Conservation (phyloP, 768 basidiomycete genomes). For the Clitopilus passeckerianus region DNA sequence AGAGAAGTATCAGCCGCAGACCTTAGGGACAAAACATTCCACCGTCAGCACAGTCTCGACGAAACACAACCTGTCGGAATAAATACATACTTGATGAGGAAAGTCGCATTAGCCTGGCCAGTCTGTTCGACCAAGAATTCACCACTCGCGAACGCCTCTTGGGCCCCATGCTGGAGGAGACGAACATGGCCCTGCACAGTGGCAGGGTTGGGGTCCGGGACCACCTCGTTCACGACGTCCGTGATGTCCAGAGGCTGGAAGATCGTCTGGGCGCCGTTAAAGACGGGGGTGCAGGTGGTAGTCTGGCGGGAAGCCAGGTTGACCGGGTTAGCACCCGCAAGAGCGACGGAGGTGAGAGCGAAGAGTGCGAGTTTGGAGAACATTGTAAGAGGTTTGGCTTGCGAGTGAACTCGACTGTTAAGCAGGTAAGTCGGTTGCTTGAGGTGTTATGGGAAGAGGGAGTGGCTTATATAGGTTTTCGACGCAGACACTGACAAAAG, state of each 20-base stretch:
- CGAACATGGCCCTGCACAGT: slow-evolving; percentile 4
- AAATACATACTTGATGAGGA: slow-evolving; percentile 4
- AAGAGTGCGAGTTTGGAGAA: not conserved
- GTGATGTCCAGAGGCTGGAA: not conserved
- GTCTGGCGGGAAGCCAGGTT: not conserved
- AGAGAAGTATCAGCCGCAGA: not conserved
- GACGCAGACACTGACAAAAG: too few relatives aligned
- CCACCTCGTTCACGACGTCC: not conserved
- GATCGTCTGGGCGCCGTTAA: not conserved
- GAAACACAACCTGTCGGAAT: not conserved
- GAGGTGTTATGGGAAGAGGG: too few relatives aligned
- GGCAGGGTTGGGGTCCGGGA: not conserved
- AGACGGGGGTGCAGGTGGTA: not conserved
- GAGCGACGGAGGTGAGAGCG: not conserved
- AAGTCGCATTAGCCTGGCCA: not conserved
- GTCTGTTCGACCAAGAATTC: slow-evolving; percentile 5
- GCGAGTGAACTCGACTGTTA: too few relatives aligned
- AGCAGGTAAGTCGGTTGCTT: too few relatives aligned
- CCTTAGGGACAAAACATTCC: not conserved
- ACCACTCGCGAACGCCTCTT: slow-evolving; percentile 2
- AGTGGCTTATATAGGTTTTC: too few relatives aligned
- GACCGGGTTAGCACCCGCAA: not conserved
- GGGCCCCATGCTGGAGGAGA: not conserved
- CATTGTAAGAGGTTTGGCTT: too few relatives aligned
- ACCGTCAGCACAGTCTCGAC: not conserved